Percentiles rank a stretch among this genome's conserved stretches.
These are phyloP conservation scores for Cryomyces minteri DNA, from an alignment of 495 filamentous ascomycete genomes.

Conservation along the genomic window DNA sequence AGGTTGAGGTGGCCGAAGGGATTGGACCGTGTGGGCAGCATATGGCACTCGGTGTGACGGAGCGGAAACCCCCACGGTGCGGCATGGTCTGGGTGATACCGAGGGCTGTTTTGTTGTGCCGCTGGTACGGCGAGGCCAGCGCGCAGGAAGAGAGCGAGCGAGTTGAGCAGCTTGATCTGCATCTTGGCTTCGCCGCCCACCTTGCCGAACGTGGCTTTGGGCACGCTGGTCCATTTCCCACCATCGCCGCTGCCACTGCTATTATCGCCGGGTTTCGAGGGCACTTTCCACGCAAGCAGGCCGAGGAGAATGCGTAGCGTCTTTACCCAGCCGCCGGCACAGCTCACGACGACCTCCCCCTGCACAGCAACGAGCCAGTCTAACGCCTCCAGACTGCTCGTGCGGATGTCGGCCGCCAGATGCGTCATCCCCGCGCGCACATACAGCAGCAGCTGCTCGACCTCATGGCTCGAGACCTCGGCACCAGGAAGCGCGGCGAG, in stretches of 20 bases:
- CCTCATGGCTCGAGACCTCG: conserved; percentile 43
- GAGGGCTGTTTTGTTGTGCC: conserved; percentile 1
- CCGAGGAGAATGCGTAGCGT: conserved; percentile 67
- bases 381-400: conserved; percentile 52
- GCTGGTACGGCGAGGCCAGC: conserved; percentile 11
- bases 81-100: neutral
- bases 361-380: conserved; percentile 63
- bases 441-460: conserved; percentile 60
- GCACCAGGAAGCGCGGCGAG: conserved; percentile 42
- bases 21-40: conserved; percentile 42
- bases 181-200: conserved; percentile 13
- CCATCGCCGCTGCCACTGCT: conserved; percentile 22
- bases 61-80: conserved; percentile 29
- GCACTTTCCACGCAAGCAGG: conserved; percentile 53
- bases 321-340: conserved; percentile 81
- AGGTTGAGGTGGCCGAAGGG: conserved; percentile 71
- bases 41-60: conserved; percentile 37
- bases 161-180: conserved; percentile 15
- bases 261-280: conserved; percentile 5
- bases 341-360: conserved; percentile 48
- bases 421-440: conserved; percentile 84
- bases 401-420: conserved; percentile 60
- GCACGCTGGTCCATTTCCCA: conserved; percentile 23
- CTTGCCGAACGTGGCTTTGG: conserved; percentile 5
- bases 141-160: conserved; percentile 13